phyloP scores from a whole-genome alignment of 148 eudicot genomes.

The Amaranthus palmeri region DNA sequence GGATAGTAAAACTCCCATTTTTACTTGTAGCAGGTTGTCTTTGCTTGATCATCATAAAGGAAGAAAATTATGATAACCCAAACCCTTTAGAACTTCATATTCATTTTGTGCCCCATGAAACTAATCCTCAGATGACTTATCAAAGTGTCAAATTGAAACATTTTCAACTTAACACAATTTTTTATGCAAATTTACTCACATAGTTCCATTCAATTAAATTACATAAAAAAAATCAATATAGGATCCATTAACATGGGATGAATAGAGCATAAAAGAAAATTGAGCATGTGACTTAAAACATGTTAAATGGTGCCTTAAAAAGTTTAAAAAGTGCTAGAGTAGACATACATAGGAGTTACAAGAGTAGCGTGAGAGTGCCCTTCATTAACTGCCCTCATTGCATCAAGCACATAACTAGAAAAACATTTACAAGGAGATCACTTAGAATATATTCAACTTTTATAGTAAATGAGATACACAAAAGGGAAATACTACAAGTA shows the following conservation, averaged over 20 bases:
- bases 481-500: not conserved
- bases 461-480: not conserved
- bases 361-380: conserved; percentile 38
- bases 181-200: not conserved
- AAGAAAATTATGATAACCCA: conserved; percentile 11
- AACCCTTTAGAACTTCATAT: not conserved
- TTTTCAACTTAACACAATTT: not conserved
- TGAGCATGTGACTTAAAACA: not conserved
- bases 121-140: not conserved
- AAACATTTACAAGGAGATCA: not conserved
- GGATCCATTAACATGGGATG: not conserved
- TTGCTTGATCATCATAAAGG: conserved; percentile 64
- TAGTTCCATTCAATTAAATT: not conserved
- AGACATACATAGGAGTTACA: conserved; percentile 56
- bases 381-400: conserved; percentile 67
- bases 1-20: conserved; percentile 44
- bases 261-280: not conserved
- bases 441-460: conserved; percentile 8
- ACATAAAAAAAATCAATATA: not conserved
- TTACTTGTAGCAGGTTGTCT: conserved; percentile 92
- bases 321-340: not conserved
- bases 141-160: not conserved
- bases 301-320: not conserved
- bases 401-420: conserved; percentile 73
- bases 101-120: not conserved